These are phyloP conservation scores for Ceratocystiopsis brevicomis DNA, from an alignment of 2,329 filamentous ascomycete species.

Conservation along the genomic window DNA sequence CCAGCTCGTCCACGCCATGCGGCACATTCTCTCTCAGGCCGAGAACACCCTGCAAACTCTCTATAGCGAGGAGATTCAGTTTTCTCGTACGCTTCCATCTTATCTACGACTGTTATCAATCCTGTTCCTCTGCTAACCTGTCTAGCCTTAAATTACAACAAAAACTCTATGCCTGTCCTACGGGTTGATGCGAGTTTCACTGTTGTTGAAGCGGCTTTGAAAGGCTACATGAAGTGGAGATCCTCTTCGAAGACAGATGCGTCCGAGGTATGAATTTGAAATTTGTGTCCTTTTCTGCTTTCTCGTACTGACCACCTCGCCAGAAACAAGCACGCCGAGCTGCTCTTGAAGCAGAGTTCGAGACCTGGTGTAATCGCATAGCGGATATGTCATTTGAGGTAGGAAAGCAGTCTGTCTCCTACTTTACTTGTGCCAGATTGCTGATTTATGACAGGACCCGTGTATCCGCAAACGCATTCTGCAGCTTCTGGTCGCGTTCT, in stretches of 20 bases:
- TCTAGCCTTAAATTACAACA: constrained; percentile 39
- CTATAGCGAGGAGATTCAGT: constrained; percentile 39
- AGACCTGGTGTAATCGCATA: constrained; percentile 55
- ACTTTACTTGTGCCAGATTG: no score
- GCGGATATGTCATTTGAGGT: constrained; percentile 48
- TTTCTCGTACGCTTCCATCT: no score
- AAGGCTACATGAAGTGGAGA: constrained; percentile 72
- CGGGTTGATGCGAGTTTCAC: constrained; percentile 77
- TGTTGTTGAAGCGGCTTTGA: constrained; percentile 72
- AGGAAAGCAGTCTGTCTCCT: no score
- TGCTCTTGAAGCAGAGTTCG: constrained; percentile 42
- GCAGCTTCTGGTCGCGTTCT: constrained; percentile 69
- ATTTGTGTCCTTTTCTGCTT: neutral
- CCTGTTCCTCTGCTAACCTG: neutral
- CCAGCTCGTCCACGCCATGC: constrained; percentile 67
- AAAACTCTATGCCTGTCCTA: constrained; percentile 53
- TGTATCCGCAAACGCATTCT: constrained; percentile 65
- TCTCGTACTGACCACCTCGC: constrained; percentile 16
- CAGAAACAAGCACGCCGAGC: constrained; percentile 34
- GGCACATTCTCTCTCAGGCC: constrained; percentile 67
- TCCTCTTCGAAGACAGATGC: constrained; percentile 4
- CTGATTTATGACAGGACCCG: constrained; percentile 35
- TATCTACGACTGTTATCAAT: constrained; percentile 3
- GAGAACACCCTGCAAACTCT: constrained; percentile 56
- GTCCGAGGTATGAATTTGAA: constrained; percentile 2